phyloP scores from a whole-genome alignment of 331 rosid genomes.

The Spiraea crenata region DNA sequence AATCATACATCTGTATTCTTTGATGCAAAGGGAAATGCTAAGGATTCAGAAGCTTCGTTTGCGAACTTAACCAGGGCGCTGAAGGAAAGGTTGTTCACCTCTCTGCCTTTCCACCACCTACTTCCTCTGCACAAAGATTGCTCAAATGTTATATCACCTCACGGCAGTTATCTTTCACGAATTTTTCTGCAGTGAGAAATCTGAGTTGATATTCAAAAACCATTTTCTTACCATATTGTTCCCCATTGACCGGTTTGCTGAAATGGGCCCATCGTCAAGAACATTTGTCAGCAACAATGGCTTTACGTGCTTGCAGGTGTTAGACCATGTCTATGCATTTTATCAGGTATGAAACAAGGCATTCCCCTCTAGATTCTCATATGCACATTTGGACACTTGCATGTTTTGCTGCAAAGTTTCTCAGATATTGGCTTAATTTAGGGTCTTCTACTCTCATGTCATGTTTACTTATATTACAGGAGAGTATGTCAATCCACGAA shows the following conservation, averaged over 20 bases:
- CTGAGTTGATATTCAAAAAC: conserved; percentile 68
- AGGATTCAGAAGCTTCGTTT: conserved; percentile 75
- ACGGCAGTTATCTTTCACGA: neutral
- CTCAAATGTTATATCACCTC: conserved; percentile 15
- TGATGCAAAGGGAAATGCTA: conserved; percentile 66
- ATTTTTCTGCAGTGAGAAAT: conserved; percentile 68
- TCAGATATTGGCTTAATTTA: neutral
- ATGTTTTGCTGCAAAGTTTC: neutral
- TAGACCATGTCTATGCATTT: conserved; percentile 69
- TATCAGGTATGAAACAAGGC: conserved; percentile 63
- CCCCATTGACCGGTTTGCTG: conserved; percentile 85
- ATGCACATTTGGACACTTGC: neutral
- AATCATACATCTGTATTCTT: conserved; percentile 51
- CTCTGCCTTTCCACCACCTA: neutral
- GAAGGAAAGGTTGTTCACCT: conserved; percentile 66
- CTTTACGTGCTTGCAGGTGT: conserved; percentile 82
- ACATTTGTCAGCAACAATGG: conserved; percentile 61
- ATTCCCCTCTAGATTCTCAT: neutral
- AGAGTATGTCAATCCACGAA: conserved; percentile 75
- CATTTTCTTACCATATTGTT: conserved; percentile 78
- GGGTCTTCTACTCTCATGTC: neutral
- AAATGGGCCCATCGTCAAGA: conserved; percentile 97
- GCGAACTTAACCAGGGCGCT: conserved; percentile 71
- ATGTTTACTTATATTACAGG: conserved; percentile 41
- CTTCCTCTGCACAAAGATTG: neutral